Percentiles rank a stretch among this genome's conserved stretches.
Conservation (phyloP, 108 stramenopile genomes). For the Cyclotella atomus region DNA sequence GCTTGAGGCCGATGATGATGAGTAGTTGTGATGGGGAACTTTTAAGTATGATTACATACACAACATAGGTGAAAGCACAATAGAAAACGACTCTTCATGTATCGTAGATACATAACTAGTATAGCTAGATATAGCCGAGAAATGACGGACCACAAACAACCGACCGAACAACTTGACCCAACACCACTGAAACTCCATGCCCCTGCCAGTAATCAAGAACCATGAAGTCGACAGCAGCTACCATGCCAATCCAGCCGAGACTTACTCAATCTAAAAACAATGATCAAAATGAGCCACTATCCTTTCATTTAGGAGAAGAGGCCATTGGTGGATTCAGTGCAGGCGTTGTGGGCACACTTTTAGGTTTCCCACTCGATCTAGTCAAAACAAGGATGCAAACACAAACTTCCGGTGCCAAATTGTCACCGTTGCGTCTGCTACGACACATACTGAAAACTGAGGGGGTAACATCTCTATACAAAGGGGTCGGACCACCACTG, state of each 20-base stretch:
- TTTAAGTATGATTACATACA: too few relatives aligned
- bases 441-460: slow-evolving; percentile 69
- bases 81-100: too few relatives aligned
- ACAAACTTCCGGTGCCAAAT: slow-evolving; percentile 21
- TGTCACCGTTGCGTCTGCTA: slow-evolving; percentile 31
- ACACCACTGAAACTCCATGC: too few relatives aligned
- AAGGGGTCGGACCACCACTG: slow-evolving; percentile 86
- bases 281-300: slow-evolving; percentile 1
- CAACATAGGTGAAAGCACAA: too few relatives aligned
- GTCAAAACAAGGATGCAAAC: slow-evolving; percentile 58
- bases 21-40: too few relatives aligned
- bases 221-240: background rate
- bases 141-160: too few relatives aligned
- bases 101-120: too few relatives aligned
- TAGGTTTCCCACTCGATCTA: slow-evolving; percentile 89
- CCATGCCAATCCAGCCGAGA: slow-evolving; percentile 6
- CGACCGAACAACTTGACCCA: too few relatives aligned
- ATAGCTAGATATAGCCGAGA: too few relatives aligned
- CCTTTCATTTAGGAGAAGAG: slow-evolving; percentile 66
- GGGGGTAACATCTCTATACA: slow-evolving; percentile 78
- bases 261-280: background rate
- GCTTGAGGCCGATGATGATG: too few relatives aligned
- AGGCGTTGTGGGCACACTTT: slow-evolving; percentile 86
- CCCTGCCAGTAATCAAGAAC: too few relatives aligned
- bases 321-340: slow-evolving; percentile 71